Base-by-base conservation (phyloP, 1,284 basidiomycete genomes). In the Vanrija sp. region DNA sequence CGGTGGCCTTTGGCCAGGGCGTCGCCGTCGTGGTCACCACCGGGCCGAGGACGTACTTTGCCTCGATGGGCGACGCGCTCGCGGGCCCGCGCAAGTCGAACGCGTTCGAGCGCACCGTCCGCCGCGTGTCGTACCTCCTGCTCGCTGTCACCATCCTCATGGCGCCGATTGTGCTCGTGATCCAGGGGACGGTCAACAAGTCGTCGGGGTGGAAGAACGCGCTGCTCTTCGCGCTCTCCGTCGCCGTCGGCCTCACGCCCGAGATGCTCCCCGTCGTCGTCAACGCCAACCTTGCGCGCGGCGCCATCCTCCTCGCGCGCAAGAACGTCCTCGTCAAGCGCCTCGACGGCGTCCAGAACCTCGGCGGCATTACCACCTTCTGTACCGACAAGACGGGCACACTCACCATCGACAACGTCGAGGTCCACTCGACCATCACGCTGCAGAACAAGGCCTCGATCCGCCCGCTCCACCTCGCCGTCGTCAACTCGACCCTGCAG, bases 321-420 rank as follows among this genome's bases (percentile, higher is more conserved):
- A 19, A 18, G 19, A 46, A 38, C n/a, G 45, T 46, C 5, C 18
- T 46, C 6, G 25, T 46, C 16, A 46, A 46, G 45, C 27, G 45
- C 19, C 45, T 46, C 45, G 25, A 46, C 15, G 45, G 31, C 12
- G 45, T 45, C 14, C 44, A 45, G 24, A 45, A 45, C 44, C 44
- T 45, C 18, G 44, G 44, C 25, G 44, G 25, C 25, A 27, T 45
- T n/a, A 38, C 36, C 19, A 46, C 31, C 6, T 35, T 35, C 27
- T 35, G 36, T 18, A 46, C 45, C 12, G 41, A 46, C 45, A 46
- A 97, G 45, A 36, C 45, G 6, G 36, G 36, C 45, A 35, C 27
- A 2, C 31, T 46, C 25, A 35, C 36, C 1, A 19, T 46, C n/a
- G 45, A 35, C 18, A 18, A 46, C 10, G 45, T 46, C 19, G 16